Percentiles rank a stretch among this genome's conserved stretches.
These are phyloP conservation scores for Aureobasidium vineae DNA, from an alignment of 2,329 filamentous ascomycete species.

Conservation along the genomic window DNA sequence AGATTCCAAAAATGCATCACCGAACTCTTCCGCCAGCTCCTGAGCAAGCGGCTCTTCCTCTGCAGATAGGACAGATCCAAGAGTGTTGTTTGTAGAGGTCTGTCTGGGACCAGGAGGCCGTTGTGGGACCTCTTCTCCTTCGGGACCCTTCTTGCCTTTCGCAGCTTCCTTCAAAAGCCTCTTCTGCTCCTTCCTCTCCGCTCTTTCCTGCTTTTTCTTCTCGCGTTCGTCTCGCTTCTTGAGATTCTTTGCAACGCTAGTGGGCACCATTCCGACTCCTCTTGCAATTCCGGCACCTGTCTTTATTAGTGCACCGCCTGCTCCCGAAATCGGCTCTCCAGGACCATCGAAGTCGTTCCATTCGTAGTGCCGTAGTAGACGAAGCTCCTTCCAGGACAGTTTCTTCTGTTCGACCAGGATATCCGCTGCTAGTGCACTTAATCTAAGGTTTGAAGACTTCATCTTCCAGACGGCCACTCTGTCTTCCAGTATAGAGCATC, in stretches of 20 bases:
- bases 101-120: conserved; percentile 29
- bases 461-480: conserved; percentile 65
- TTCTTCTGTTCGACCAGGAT: conserved; percentile 61
- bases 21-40: conserved; percentile 58
- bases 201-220: conserved; percentile 47
- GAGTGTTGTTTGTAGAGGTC: conserved; percentile 32
- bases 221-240: conserved; percentile 55
- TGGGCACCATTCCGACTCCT: conserved; percentile 64
- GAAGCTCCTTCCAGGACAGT: conserved; percentile 62
- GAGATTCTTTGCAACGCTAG: conserved; percentile 58
- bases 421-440: conserved; percentile 65
- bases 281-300: conserved; percentile 59
- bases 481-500: conserved; percentile 64
- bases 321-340: conserved; percentile 68
- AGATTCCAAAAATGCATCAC: conserved; percentile 68
- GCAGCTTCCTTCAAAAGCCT: conserved; percentile 28
- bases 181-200: conserved; percentile 34
- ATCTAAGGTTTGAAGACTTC: conserved; percentile 58
- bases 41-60: conserved; percentile 34
- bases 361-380: conserved; percentile 64
- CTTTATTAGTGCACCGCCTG: conserved; percentile 60
- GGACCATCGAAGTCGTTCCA: conserved; percentile 78
- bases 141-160: conserved; percentile 13
- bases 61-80: conserved; percentile 34
- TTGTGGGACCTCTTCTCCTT: conserved; percentile 6